Evolutionary conservation across 768 basidiomycete species (phyloP).

Genomic region (Termitomyces sp.): DNA sequence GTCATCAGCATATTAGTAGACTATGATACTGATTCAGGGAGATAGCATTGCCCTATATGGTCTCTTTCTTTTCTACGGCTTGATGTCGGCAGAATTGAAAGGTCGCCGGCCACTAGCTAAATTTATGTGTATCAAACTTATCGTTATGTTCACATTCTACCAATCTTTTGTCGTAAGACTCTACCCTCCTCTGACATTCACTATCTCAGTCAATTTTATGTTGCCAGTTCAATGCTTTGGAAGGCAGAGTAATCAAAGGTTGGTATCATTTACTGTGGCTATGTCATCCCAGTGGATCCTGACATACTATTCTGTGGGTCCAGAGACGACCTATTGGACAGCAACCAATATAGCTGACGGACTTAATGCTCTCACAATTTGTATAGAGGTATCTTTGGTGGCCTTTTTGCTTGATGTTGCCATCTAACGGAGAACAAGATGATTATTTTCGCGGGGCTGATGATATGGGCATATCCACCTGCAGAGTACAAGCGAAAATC

Average conservation of each 20-base stretch:
- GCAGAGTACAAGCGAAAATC: conserved; percentile 54
- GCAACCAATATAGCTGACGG: conserved; percentile 81
- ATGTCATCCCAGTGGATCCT: conserved; percentile 1
- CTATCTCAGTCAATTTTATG: background rate
- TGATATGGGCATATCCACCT: conserved; percentile 81
- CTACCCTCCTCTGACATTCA: background rate
- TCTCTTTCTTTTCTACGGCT: conserved; percentile 74
- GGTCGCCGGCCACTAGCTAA: conserved; percentile 77
- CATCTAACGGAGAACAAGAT: conserved; percentile 42
- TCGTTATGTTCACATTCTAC: conserved; percentile 88
- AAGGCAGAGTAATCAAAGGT: conserved; percentile 67
- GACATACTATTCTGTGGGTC: background rate
- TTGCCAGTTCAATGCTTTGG: conserved; percentile 58
- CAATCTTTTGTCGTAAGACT: conserved; percentile 66
- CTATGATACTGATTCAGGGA: background rate
- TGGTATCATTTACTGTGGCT: background rate
- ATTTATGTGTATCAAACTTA: conserved; percentile 82
- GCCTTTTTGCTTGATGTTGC: background rate
- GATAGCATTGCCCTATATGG: conserved; percentile 80
- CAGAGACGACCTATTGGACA: conserved; percentile 81
- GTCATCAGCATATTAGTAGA: background rate
- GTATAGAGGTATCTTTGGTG: conserved; percentile 59
- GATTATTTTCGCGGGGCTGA: conserved; percentile 72
- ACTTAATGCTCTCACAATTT: conserved; percentile 73
- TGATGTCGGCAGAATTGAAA: conserved; percentile 74